Base-by-base conservation (phyloP, 1,284 basidiomycete species). In the Microbotryomycetes sp. region DNA sequence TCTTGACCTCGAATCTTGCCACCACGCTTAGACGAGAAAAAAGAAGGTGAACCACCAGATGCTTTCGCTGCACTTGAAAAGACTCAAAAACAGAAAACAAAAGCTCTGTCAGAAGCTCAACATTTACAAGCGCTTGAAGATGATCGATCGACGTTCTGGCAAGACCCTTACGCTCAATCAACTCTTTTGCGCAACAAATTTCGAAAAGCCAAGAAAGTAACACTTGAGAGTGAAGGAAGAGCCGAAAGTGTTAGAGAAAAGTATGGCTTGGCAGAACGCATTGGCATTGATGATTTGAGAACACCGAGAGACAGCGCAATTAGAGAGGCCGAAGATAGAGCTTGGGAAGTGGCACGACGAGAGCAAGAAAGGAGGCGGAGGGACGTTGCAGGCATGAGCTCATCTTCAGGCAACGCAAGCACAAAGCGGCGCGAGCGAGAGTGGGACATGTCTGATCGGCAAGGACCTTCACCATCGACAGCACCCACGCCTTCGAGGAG, bases 21-120 rank as follows among this genome's bases (percentile, higher is more conserved):
- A 31, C 15, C 28, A 58, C 56, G 22, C 55, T n/a, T 54, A 16
- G 49, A 74, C 86, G 88, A 91, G 69, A 86, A 87, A 12, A 86
- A 92, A 52, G 83, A 77, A 1, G 36, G 29, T 6, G 45, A 55
- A 1, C 78, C 77, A 3, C 80, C 85, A 19, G 93, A 97, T 74
- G 87, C 94, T 0, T 85, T 98, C 42, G 87, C 84, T 1, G 84
- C 86, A 9, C 80, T 97, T 1, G 94, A 97, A 73, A 93, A 94
- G 78, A 85, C 86, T 1, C 86, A 86, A 1, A 83, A 83, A 23
- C 87, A 91, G 3, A 83, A 88, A 70, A 81, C 81, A n/a, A 80
- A 83, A 65, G 80, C 86, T 46, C 83, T 83, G 52, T 83, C 84
- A 60, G 83, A 85, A 65, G 80, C 84, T 49, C 86, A 86, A 6